phyloP scores from a whole-genome alignment of 1,284 basidiomycete species.

The Cryptococcus hybrid region DNA sequence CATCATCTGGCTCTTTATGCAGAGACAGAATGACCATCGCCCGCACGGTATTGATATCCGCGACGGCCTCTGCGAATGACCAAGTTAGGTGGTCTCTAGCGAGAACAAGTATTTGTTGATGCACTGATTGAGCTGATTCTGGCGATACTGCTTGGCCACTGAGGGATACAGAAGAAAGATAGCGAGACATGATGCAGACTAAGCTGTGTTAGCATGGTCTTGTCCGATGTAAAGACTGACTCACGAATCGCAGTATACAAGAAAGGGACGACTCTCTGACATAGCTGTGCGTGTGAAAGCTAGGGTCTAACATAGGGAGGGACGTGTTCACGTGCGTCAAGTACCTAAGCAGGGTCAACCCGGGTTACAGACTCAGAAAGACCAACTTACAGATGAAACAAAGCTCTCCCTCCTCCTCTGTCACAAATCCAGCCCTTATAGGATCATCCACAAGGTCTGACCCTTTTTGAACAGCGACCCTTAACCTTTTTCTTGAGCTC shows the following conservation, averaged over 20 bases:
- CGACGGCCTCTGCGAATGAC: slow-evolving; percentile 32
- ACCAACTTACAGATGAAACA: slow-evolving; percentile 30
- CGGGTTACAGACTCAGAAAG: neutral
- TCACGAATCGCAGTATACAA: slow-evolving; percentile 34
- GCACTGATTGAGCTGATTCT: slow-evolving; percentile 25
- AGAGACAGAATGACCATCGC: slow-evolving; percentile 30
- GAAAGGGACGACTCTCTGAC: slow-evolving; percentile 28
- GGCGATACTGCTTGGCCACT: slow-evolving; percentile 10
- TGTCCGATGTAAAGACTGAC: slow-evolving; percentile 1
- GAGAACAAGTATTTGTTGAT: slow-evolving; percentile 33
- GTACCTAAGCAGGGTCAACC: slow-evolving; percentile 15
- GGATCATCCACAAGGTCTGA: slow-evolving; percentile 24
- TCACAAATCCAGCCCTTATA: slow-evolving; percentile 25
- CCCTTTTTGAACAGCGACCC: slow-evolving; percentile 1
- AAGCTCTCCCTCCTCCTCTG: slow-evolving; percentile 24
- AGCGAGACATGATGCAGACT: slow-evolving; percentile 34
- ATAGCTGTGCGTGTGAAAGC: slow-evolving; percentile 27
- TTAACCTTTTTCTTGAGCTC: neutral
- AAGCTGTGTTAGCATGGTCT: neutral
- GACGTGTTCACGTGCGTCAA: slow-evolving; percentile 25
- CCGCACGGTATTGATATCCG: slow-evolving; percentile 29
- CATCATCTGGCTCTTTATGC: slow-evolving; percentile 41
- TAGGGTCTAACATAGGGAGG: slow-evolving; percentile 27
- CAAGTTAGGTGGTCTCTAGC: slow-evolving; percentile 35
- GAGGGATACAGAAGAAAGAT: slow-evolving; percentile 14